Base-by-base conservation (phyloP, 495 filamentous ascomycete genomes). In the Terfezia claveryi region DNA sequence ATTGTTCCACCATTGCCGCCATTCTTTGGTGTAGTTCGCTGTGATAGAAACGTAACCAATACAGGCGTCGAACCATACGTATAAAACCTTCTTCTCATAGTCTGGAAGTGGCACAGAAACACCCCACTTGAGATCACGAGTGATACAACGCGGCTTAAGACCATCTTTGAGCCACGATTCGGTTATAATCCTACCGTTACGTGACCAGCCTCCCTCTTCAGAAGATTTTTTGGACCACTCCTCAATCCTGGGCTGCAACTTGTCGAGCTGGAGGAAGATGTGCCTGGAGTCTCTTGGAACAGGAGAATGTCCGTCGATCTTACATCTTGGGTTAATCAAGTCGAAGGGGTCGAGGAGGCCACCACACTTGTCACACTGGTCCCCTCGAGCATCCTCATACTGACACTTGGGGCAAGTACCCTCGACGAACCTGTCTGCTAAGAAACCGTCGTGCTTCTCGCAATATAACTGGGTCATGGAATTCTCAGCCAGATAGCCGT, bases 11-110 rank as follows among this genome's bases (percentile, higher is more conserved):
- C 91, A 98, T 55, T 80, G 72, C 71, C 94, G 80, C 91, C 91
- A 98, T 53, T 93, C 72, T 27, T 83, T 73, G 6, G 87, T 95
- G 67, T 91, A 95, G 59, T 81, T 87, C 55, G 85, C 86, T 8
- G 91, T 96, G 59, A 98, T 98, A 0, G 87, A 94, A 6, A 85
- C 79, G 65, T 98, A 98, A 10, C 91, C 91, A 58, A 94, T 93
- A 68, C 87, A 94, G 38, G 91, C 91, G 68, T 98, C 91, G 61
- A 98, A 98, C 91, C 91, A 98, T 41, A 94, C 87, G 61, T 98
- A 98, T 57, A 96, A 74, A 56, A 93, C 87, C 73, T 92, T 92
- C 55, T 82, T 73, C 55, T 81, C 80, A 51, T 80, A 89, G 10
- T 73, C 77, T 14, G 68, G 67, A 9, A 75, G 61, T 23, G 84